Evolutionary conservation across 148 eudicot genomes (phyloP), one percentile per base, ranked within the genome.

Genomic region (Persicaria maculosa): DNA sequence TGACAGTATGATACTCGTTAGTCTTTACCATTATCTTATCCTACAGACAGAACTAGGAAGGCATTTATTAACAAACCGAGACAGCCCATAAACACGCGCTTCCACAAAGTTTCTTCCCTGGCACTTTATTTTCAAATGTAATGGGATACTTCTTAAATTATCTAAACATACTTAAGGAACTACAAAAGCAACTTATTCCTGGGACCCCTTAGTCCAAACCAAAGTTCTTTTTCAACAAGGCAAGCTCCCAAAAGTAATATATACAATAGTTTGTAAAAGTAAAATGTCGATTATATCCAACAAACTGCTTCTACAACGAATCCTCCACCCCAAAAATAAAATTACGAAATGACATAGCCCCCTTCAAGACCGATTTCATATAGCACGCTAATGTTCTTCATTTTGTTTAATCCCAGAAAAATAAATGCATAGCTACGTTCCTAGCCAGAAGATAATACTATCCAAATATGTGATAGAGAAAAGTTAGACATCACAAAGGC

Each of bases 81-180:
- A 77, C 76, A 93, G 73, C 72, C 98, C 97, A 82, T 84, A 89
- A 6, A 85, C 72, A 83, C 85, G 80, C 80, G 87, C 81, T 83
- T 90, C 87, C 87, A 84, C 75, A 96, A 65, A 59, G 86, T 80
- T 86, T 92, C 85, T 86, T 88, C 72, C 92, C 97, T 96, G 84
- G 84, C 72, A 83, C 4, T 46, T 17, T 58, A 2, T 36, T 43
- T 19, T 25, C 44, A 74, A 74, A 22, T 36, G 47, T 43, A 40
- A 40, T 9, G 40, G 19, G 16, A 62, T 62, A 12, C 15, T 62
- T 36, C 2, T 25, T 62, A 2, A 62, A 25, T 10, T 10, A 25
- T 4, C 16, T 31, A 64, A 54, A 73, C 52, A 44, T 25, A 6
- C 46, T 6, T 71, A n/a, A 68, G 59, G 19, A 54, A 48, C 12